Base-by-base conservation (phyloP, 345 rosid species). In the Eucalyptus dawsonii region DNA sequence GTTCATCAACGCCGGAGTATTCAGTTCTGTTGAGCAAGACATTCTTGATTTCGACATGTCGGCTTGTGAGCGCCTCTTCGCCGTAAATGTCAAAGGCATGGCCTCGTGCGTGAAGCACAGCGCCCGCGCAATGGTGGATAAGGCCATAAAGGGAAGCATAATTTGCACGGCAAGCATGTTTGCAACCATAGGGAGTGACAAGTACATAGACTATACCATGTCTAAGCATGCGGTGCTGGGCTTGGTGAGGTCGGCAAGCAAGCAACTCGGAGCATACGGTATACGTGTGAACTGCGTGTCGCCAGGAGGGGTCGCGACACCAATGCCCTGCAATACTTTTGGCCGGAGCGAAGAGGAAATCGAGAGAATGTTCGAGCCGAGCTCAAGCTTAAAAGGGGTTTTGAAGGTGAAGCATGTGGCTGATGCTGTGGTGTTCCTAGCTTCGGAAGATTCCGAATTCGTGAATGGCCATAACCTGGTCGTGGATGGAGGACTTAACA, bases 171-270 rank as follows among this genome's bases (percentile, higher is more conserved):
- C 90, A 5, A 94, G 94, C 29, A 34, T 58, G 1, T 86, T 89
- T 1, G 95, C 86, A 2, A 83, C 56, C 29, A 4, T 1, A 4
- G 94, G 88, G 2, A 51, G 72, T 4, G 14, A 14, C 4, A 90
- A 50, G 47, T 5, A 19, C 17, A 90, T 88, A 0, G 94, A 91
- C 44, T 93, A 92, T 58, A 9, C 15, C 8, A 91, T 94, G 94
- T 91, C 94, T 6, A 93, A 93, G 90, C 91, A 91, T 24, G 95
- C 94, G 6, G 93, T 94, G 54, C 12, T 93, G 34, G 94, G 93
- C 7, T 65, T 91, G 86, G 88, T 93, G 86, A 91, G 91, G 45
- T 91, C 91, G 10, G 93, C 93, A 9, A 93, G 94, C 40, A 6
- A 42, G 89, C 93, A 91, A 90, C 90, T 94, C 7, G 95, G 95